phyloP scores from a whole-genome alignment of 2,329 filamentous ascomycete genomes.

The Sclerotinia borealis region DNA sequence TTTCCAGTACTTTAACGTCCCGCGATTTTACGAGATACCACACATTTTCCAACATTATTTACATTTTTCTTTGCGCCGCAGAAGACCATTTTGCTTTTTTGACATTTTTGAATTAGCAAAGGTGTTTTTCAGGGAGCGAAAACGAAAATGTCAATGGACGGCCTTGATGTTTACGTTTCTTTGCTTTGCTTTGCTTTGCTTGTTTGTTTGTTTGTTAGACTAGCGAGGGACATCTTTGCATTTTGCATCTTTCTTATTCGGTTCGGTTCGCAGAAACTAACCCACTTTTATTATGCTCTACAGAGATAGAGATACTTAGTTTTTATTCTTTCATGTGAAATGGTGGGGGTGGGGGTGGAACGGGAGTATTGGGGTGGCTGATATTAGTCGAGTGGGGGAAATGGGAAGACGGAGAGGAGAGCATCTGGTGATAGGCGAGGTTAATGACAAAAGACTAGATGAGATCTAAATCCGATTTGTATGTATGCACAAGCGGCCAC shows the following conservation, averaged over 20 bases:
- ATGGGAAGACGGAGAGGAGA: not conserved
- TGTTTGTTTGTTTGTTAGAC: not conserved
- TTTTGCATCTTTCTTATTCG: not conserved
- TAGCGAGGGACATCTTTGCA: not conserved
- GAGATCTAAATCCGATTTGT: not conserved
- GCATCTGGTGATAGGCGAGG: not conserved
- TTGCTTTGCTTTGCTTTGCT: not conserved
- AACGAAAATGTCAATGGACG: constrained; percentile 1
- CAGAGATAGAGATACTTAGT: not conserved
- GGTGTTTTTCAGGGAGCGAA: constrained; percentile 5
- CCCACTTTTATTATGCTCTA: not conserved
- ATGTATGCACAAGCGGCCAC: not conserved
- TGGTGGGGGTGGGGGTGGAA: too few relatives aligned
- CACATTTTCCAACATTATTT: constrained; percentile 8
- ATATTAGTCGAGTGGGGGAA: not conserved
- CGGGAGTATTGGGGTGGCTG: not conserved
- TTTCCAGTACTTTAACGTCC: constrained; percentile 17
- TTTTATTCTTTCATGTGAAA: constrained; percentile 3
- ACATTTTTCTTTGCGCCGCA: not conserved
- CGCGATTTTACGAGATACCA: constrained; percentile 24
- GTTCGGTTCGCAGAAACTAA: not conserved
- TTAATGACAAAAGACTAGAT: constrained; percentile 1
- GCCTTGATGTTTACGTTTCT: not conserved
- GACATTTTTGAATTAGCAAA: constrained; percentile 6
- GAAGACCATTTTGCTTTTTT: not conserved